Percentiles rank a stretch among this genome's conserved stretches.
These are phyloP conservation scores for Microthlaspi erraticum DNA, from an alignment of 345 rosid species.

Conservation along the genomic window DNA sequence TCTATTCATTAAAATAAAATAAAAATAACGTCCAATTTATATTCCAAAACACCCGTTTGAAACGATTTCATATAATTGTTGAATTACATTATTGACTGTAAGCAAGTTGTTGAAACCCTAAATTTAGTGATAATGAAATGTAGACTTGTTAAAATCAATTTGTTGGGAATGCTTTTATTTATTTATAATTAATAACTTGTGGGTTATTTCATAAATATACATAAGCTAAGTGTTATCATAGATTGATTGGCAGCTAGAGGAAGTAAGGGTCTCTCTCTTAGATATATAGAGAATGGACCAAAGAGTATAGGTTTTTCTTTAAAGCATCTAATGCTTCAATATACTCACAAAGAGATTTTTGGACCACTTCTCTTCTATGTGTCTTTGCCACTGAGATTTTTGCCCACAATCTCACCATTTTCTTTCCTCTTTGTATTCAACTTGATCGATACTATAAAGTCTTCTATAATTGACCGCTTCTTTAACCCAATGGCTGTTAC, in stretches of 20 bases:
- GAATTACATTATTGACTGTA: conserved; percentile 1
- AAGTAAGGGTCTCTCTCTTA: conserved; percentile 39
- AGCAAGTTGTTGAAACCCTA: conserved; percentile 29
- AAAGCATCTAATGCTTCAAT: conserved; percentile 48
- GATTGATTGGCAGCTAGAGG: conserved; percentile 42
- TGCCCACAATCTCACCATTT: conserved; percentile 40
- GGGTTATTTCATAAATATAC: no score
- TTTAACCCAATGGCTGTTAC: conserved; percentile 32
- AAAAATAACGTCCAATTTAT: not conserved
- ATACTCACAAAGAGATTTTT: conserved; percentile 37
- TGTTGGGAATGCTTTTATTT: not conserved
- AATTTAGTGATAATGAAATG: conserved; percentile 24
- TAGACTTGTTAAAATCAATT: conserved; percentile 22
- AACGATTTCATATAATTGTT: not conserved
- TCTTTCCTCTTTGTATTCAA: conserved; percentile 36
- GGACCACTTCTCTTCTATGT: conserved; percentile 45
- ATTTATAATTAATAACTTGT: conserved; percentile 10
- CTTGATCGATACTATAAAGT: conserved; percentile 37
- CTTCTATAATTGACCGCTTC: conserved; percentile 33
- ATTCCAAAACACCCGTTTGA: not conserved
- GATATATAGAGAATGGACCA: conserved; percentile 46
- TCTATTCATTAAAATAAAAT: no score
- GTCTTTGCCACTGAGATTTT: conserved; percentile 45
- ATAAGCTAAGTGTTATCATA: no score
- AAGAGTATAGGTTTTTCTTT: conserved; percentile 46